Conservation (phyloP, 23 red algal genomes). For the Gracilaria caudata region DNA sequence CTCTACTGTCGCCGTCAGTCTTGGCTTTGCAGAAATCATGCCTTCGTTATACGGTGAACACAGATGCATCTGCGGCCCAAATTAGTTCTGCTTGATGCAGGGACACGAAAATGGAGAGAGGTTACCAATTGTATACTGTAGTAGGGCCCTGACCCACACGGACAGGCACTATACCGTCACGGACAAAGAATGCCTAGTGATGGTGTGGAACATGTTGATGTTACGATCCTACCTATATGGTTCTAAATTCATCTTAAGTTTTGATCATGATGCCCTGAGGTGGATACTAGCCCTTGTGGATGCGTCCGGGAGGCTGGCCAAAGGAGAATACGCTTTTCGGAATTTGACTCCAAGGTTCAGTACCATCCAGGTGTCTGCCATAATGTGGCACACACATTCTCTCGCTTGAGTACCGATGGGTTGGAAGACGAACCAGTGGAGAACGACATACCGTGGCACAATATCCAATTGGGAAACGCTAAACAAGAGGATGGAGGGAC, state of each 20-base stretch:
- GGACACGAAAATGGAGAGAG: not conserved
- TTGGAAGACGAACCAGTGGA: no score
- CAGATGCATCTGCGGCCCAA: conserved; percentile 12
- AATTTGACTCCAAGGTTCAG: conserved; percentile 39
- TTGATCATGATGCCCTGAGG: conserved; percentile 20
- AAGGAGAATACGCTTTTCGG: conserved; percentile 10
- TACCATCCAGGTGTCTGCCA: conserved; percentile 25
- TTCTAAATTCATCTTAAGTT: not conserved
- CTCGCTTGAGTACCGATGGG: no score
- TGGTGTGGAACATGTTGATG: conserved; percentile 24
- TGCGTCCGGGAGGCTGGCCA: conserved; percentile 1
- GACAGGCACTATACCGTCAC: conserved; percentile 27
- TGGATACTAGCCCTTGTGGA: conserved; percentile 27
- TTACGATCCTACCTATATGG: conserved; percentile 31
- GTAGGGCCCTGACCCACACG: not conserved
- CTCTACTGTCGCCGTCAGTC: not conserved
- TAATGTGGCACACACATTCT: conserved; percentile 8
- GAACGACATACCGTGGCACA: no score
- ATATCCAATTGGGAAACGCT: no score
- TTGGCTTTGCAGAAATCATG: not conserved
- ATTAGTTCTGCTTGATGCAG: conserved; percentile 19
- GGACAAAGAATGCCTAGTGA: conserved; percentile 20
- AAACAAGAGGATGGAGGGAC: no score
- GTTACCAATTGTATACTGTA: conserved; percentile 31
- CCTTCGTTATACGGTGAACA: not conserved